phyloP scores from a whole-genome alignment of 2,329 filamentous ascomycete species.

The Pyricularia grisea region DNA sequence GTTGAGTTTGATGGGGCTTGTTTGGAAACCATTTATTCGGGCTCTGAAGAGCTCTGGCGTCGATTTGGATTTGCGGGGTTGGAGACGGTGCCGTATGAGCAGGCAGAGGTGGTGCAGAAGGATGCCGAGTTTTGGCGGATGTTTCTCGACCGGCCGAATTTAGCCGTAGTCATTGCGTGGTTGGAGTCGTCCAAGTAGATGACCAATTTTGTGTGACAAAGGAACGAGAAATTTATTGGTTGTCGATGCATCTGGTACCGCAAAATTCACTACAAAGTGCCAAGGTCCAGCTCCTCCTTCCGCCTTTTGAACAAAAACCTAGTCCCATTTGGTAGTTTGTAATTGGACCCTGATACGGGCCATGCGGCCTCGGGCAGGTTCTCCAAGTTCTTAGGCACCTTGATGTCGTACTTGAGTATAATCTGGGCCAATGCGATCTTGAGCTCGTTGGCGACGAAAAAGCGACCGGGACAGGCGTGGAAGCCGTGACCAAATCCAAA shows the following conservation, averaged over 20 bases:
- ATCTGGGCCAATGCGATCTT: constrained; percentile 32
- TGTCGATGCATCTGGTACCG: too few relatives aligned
- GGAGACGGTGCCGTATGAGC: background rate
- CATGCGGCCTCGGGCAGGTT: background rate
- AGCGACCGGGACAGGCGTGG: constrained; percentile 38
- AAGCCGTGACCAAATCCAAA: constrained; percentile 37
- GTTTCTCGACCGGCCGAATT: background rate
- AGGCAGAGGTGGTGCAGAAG: background rate
- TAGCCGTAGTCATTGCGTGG: background rate
- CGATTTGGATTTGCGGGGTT: background rate
- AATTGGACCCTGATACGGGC: background rate
- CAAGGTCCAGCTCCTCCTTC: background rate
- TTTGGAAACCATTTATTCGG: background rate
- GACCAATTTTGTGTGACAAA: too few relatives aligned
- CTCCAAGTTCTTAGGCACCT: background rate
- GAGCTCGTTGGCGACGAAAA: constrained; percentile 35
- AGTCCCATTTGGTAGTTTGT: background rate
- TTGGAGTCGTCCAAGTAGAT: too few relatives aligned
- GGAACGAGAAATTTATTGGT: too few relatives aligned
- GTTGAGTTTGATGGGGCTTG: background rate
- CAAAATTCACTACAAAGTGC: too few relatives aligned
- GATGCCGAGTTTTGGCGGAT: background rate
- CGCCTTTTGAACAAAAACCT: background rate
- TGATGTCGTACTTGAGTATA: constrained; percentile 25
- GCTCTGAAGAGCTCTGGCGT: background rate